A percentile compares a stretch with the other conserved stretches of the same genome.
phyloP scores from a whole-genome alignment of 129 eudicot genomes.

The Logfia minima region DNA sequence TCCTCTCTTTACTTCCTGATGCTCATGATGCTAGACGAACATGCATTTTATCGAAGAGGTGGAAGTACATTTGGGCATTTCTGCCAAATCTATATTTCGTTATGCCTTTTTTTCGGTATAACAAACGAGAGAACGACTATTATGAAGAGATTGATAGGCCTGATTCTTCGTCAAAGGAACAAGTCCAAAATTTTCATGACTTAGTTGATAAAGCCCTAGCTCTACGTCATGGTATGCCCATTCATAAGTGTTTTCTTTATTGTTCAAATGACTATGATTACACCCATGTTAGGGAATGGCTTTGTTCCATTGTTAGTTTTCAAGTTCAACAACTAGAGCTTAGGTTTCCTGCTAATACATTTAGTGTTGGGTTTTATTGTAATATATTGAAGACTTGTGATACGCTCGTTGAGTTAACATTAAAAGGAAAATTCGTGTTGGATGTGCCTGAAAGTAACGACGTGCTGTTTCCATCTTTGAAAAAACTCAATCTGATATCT shows the following conservation, averaged over 20 bases:
- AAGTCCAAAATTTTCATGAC: constrained; percentile 18
- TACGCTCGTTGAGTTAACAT: constrained; percentile 16
- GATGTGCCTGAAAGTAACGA: constrained; percentile 1
- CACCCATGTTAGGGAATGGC: background rate
- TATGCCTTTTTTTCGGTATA: background rate
- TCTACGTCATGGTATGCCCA: constrained; percentile 13
- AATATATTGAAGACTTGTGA: background rate
- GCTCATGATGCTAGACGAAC: background rate
- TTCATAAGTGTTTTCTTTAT: constrained; percentile 17
- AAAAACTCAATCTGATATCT: constrained; percentile 5
- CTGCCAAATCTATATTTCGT: background rate
- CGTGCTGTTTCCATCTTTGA: constrained; percentile 21
- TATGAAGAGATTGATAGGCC: background rate
- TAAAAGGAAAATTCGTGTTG: constrained; percentile 19
- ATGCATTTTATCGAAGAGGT: background rate
- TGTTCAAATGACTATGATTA: constrained; percentile 8
- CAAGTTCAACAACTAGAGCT: constrained; percentile 18
- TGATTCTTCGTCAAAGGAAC: background rate
- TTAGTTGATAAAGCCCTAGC: constrained; percentile 17
- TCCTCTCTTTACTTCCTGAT: background rate
- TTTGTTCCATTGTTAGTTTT: background rate
- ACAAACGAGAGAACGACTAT: too few species aligned
- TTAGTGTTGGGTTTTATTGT: constrained; percentile 1
- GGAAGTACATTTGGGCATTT: background rate
- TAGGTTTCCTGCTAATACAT: constrained; percentile 15